These are phyloP conservation scores for Prunus campanulata DNA, from an alignment of 306 rosid species.

Conservation along the genomic window DNA sequence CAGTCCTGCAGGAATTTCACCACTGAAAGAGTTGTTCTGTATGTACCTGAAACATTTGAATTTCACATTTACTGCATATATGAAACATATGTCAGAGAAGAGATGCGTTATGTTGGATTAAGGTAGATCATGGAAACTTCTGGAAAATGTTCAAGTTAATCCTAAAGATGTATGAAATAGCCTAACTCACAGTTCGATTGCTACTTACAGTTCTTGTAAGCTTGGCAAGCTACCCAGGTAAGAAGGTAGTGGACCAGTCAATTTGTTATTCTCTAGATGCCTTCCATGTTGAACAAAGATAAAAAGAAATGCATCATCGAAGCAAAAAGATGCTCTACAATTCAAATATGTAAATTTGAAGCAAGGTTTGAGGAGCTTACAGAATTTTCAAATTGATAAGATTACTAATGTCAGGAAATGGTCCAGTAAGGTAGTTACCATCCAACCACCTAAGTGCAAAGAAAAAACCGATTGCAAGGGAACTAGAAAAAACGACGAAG, in stretches of 20 bases:
- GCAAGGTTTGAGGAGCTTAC: constrained; percentile 50
- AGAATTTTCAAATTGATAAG: constrained; percentile 78
- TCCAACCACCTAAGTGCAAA: constrained; percentile 68
- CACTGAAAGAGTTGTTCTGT: constrained; percentile 83
- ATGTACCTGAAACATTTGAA: constrained; percentile 60
- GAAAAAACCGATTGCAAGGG: background rate
- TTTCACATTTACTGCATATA: constrained; percentile 24
- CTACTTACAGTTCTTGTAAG: constrained; percentile 81
- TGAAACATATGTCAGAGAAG: constrained; percentile 4
- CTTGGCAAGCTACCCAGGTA: constrained; percentile 73
- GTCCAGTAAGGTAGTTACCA: constrained; percentile 68
- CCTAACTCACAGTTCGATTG: constrained; percentile 16
- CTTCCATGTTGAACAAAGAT: constrained; percentile 43
- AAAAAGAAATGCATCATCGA: background rate
- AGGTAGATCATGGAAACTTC: constrained; percentile 5
- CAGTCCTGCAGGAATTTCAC: constrained; percentile 75
- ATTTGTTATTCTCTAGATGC: constrained; percentile 88
- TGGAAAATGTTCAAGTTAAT: background rate
- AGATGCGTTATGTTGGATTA: background rate
- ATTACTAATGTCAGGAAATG: constrained; percentile 80
- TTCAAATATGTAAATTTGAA: constrained; percentile 19
- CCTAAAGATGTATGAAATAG: background rate
- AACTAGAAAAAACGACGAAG: background rate
- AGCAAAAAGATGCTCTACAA: constrained; percentile 9
- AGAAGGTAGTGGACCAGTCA: constrained; percentile 73